Conservation (phyloP, 768 basidiomycete genomes). For the Boletus coccyginus region DNA sequence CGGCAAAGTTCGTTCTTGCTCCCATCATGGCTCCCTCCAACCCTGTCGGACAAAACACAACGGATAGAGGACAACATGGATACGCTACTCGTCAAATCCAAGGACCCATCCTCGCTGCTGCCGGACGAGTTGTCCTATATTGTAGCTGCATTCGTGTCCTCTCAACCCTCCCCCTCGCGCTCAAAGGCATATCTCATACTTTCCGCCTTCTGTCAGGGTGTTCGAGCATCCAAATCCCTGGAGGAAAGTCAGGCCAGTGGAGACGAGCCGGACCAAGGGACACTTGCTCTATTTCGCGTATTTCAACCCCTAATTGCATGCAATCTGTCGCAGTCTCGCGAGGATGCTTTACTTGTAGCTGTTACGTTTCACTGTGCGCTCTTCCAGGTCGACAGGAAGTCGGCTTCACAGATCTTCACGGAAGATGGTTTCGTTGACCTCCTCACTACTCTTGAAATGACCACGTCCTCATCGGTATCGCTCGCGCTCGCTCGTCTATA, state of each 20-base stretch:
- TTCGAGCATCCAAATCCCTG: constrained; percentile 38
- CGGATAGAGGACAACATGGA: constrained; percentile 23
- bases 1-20: too few species aligned
- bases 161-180: constrained; percentile 41
- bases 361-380: constrained; percentile 72
- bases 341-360: constrained; percentile 49
- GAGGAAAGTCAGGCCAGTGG: constrained; percentile 34
- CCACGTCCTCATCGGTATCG: constrained; percentile 45
- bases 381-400: constrained; percentile 76
- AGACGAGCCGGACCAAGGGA: constrained; percentile 44
- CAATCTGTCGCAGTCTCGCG: constrained; percentile 54
- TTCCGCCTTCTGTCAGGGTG: constrained; percentile 64
- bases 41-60: background rate
- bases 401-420: constrained; percentile 63
- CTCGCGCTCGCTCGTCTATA: constrained; percentile 70
- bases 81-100: constrained; percentile 31
- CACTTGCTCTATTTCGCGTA: constrained; percentile 45
- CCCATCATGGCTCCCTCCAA: constrained; percentile 13
- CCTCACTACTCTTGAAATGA: constrained; percentile 65
- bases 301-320: constrained; percentile 51
- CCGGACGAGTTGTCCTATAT: constrained; percentile 57
- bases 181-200: constrained; percentile 72
- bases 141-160: constrained; percentile 50
- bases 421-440: constrained; percentile 62
- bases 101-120: constrained; percentile 36